Percentiles rank a stretch among this genome's conserved stretches.
phyloP scores from a whole-genome alignment of 140 eudicot genomes.

The Oenanthe javanica region DNA sequence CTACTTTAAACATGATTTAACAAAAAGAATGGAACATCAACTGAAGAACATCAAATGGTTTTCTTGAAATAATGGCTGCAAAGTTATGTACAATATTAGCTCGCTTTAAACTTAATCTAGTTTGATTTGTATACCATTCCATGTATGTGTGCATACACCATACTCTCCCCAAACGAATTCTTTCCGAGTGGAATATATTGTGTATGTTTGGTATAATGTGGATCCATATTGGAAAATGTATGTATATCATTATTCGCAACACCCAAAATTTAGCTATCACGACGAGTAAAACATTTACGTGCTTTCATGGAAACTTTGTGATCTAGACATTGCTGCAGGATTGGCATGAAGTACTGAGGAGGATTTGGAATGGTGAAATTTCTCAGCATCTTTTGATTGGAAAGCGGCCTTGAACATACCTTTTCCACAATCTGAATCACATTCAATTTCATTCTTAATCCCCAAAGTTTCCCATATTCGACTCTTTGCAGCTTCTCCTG shows the following conservation, averaged over 20 bases:
- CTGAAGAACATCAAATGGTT: too few relatives aligned
- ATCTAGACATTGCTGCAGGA: conserved; percentile 21
- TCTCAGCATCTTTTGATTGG: conserved; percentile 8
- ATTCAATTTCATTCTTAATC: conserved; percentile 1
- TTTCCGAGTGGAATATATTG: not conserved
- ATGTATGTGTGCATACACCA: not conserved
- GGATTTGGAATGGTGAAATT: not conserved
- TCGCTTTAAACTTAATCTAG: not conserved
- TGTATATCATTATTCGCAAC: not conserved
- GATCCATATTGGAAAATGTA: not conserved
- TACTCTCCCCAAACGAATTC: too few relatives aligned
- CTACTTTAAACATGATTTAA: not conserved
- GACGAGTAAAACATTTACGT: not conserved
- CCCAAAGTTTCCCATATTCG: conserved; percentile 16
- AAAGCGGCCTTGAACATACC: conserved; percentile 16
- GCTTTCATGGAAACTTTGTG: conserved; percentile 15
- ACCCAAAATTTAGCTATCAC: not conserved
- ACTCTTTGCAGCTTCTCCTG: conserved; percentile 18
- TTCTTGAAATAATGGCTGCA: not conserved
- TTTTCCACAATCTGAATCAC: not conserved
- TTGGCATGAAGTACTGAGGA: conserved; percentile 13
- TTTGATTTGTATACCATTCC: not conserved
- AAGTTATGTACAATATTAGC: not conserved
- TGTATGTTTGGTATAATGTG: not conserved
- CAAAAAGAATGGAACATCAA: not conserved